These are phyloP conservation scores for Penicillium digitatum DNA, from an alignment of 2,329 filamentous ascomycete genomes.

Conservation along the genomic window DNA sequence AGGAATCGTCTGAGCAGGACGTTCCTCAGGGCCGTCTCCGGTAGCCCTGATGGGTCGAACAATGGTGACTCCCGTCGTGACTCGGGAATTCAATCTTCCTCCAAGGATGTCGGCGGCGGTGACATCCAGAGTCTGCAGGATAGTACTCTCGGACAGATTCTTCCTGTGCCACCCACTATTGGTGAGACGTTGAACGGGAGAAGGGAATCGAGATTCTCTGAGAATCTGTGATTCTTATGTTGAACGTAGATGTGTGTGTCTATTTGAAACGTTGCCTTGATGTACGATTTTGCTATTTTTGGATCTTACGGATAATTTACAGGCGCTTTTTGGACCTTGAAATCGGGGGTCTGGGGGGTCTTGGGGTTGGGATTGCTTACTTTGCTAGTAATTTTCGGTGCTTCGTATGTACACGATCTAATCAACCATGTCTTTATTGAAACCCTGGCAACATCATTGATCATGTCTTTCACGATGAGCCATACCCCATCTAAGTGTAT, in stretches of 20 bases:
- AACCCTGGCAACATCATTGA: neutral
- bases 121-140: slow-evolving; percentile 28
- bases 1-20: slow-evolving; percentile 27
- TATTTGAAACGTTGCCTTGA: neutral
- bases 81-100: slow-evolving; percentile 5
- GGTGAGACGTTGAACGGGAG: slow-evolving; percentile 27
- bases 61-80: slow-evolving; percentile 7
- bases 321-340: neutral
- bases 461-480: neutral
- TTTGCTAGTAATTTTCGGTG: neutral
- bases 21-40: slow-evolving; percentile 27
- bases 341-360: neutral
- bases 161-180: slow-evolving; percentile 29
- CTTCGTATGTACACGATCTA: slow-evolving; percentile 2
- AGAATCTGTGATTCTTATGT: slow-evolving; percentile 30
- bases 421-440: neutral
- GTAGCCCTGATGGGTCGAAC: slow-evolving; percentile 21
- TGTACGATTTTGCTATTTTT: neutral
- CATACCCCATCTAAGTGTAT: neutral
- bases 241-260: slow-evolving; percentile 9
- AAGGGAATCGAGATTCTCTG: slow-evolving; percentile 38
- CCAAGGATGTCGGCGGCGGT: slow-evolving; percentile 9
- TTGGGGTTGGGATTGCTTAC: neutral
- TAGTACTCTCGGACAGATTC: slow-evolving; percentile 30
- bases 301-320: neutral